phyloP scores from a whole-genome alignment of 2,329 filamentous ascomycete species.

The Botrytis cinerea region DNA sequence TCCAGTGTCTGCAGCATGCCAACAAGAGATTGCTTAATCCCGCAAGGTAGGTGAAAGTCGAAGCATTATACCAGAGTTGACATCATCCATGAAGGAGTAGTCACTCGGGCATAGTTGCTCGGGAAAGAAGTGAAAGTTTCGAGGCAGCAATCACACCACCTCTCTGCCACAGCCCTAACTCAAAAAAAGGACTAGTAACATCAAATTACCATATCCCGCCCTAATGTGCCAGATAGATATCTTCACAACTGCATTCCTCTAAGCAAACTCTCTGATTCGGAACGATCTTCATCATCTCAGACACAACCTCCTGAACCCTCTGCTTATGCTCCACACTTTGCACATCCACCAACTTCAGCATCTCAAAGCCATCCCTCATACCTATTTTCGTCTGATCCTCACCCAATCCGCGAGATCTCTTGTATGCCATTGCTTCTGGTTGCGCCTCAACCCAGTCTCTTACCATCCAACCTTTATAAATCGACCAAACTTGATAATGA shows the following conservation, averaged over 20 bases:
- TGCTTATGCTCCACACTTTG: neutral
- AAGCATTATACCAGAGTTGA: neutral
- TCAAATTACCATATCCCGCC: neutral
- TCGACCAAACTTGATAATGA: neutral
- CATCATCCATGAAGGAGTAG: neutral
- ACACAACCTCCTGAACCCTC: neutral
- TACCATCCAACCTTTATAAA: neutral
- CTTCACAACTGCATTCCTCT: neutral
- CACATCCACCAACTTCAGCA: conserved; percentile 4
- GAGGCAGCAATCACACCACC: neutral
- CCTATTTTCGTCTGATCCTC: neutral
- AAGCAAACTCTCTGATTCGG: too few relatives aligned
- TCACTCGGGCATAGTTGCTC: neutral
- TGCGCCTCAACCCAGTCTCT: conserved; percentile 12
- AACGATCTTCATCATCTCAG: neutral
- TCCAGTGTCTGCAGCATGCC: neutral
- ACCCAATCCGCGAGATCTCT: neutral
- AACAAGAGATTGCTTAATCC: neutral
- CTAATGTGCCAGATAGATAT: too few relatives aligned
- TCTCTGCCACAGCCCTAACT: neutral
- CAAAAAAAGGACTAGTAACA: neutral
- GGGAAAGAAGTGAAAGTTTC: neutral
- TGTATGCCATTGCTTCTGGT: neutral
- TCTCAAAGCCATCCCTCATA: neutral
- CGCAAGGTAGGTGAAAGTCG: neutral